Base-by-base conservation (phyloP, 1,284 basidiomycete genomes). In the Heliocybe sulcata region DNA sequence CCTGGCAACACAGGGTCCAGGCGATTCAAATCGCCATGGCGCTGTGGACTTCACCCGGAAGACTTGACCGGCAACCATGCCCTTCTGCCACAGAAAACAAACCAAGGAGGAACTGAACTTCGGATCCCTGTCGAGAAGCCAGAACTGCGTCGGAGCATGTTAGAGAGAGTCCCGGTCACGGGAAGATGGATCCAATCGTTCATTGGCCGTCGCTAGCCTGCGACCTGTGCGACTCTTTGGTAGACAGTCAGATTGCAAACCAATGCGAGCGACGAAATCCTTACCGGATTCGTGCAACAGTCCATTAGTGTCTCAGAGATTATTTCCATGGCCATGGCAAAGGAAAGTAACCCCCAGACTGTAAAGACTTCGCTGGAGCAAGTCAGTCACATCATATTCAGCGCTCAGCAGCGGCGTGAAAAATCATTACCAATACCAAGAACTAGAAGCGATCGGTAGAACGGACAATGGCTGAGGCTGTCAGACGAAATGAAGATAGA, bases 401-500 rank as follows among this genome's bases (percentile, higher is more conserved):
- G 23, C 20, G 10, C 45, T 49, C 12, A 31, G 12, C 29, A 12
- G 29, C 29, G 29, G 29, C 4, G 47, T 14, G 22, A 49, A 14
- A 29, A 3, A 11, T 12, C 8, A 8, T 8, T 29, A 49, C 47
- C 47, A 22, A 49, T 22, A 12, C 47, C 47, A 20, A 49, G 23
- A 25, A 22, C 47, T 49, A 26, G 47, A 49, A 8, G 23, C 6
- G 3, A 25, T 6, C 38, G 23, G 20, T 20, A 25, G 20, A 29
- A 6, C 16, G n/a, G 20, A 23, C 6, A 49, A 25, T 49, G 11
- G 25, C 8, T 3, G 16, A 49, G 11, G 47, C 27, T 16, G 2
- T 38, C 53, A 33, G 8, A 27, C 35, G 26, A 55, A 59, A 29
- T 51, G 45, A n/a, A 56, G 16, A 20, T 9, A 9, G n/a, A 55